Conservation (phyloP, 1,284 basidiomycete species). For the Ustilago loliicola region DNA sequence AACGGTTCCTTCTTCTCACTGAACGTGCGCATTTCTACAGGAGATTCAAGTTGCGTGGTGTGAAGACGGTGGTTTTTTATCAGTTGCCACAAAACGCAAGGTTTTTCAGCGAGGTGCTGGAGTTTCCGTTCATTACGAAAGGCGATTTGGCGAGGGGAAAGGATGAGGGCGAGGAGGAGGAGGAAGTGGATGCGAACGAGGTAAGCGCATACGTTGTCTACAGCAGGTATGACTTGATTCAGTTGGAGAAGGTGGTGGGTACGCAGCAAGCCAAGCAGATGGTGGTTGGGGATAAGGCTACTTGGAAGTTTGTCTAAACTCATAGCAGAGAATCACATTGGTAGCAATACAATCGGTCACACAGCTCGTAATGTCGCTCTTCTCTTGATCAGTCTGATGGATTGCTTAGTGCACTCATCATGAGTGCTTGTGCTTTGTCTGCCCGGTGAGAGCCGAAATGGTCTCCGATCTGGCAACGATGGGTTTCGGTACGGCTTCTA, state of each 20-base stretch:
- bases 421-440: neutral
- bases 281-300: slow-evolving; percentile 52
- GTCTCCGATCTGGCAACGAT: neutral
- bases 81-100: slow-evolving; percentile 88
- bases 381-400: neutral
- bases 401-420: neutral
- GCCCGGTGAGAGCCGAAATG: neutral
- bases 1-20: slow-evolving; percentile 87
- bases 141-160: slow-evolving; percentile 9
- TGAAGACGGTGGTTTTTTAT: slow-evolving; percentile 93
- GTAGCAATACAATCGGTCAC: neutral
- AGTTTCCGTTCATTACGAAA: slow-evolving; percentile 81
- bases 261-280: slow-evolving; percentile 54
- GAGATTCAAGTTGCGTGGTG: slow-evolving; percentile 79
- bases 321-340: neutral
- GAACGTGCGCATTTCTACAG: slow-evolving; percentile 99
- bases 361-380: neutral
- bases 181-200: slow-evolving; percentile 78
- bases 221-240: slow-evolving; percentile 88
- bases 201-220: slow-evolving; percentile 78
- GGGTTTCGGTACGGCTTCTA: neutral
- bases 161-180: slow-evolving; percentile 35
- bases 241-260: slow-evolving; percentile 83
- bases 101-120: slow-evolving; percentile 90
- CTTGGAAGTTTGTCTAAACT: slow-evolving; percentile 62